A percentile compares a stretch with the other conserved stretches of the same genome.
Evolutionary conservation across 1,284 basidiomycete genomes (phyloP).

Genomic region (Ustilago tritici): DNA sequence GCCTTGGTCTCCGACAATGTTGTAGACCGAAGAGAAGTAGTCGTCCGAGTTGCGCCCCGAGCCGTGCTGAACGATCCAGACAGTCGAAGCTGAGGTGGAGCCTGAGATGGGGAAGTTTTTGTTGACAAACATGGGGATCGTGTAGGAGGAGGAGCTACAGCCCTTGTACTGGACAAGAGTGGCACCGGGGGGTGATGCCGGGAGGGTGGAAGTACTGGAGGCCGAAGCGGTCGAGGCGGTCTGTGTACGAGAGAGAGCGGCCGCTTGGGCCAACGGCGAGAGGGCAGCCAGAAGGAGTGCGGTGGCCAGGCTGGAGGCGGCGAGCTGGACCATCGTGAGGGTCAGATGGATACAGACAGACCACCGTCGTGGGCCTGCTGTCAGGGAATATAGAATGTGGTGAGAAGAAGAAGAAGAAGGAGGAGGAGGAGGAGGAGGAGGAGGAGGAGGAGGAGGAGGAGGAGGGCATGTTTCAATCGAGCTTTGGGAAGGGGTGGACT

Average conservation of each 20-base stretch:
- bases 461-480: not conserved
- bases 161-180: slow-evolving; percentile 35
- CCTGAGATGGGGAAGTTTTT: slow-evolving; percentile 32
- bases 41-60: slow-evolving; percentile 43
- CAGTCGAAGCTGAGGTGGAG: slow-evolving; percentile 20
- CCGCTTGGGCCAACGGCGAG: slow-evolving; percentile 9
- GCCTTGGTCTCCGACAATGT: slow-evolving; percentile 38
- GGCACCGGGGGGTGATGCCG: slow-evolving; percentile 22
- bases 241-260: not conserved
- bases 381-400: too few relatives aligned
- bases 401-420: not conserved
- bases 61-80: slow-evolving; percentile 54
- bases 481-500: not conserved
- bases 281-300: slow-evolving; percentile 18
- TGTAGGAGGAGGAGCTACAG: slow-evolving; percentile 12
- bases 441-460: too few relatives aligned
- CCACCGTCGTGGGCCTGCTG: too few relatives aligned
- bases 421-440: not conserved
- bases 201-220: not conserved
- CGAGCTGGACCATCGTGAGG: slow-evolving; percentile 17
- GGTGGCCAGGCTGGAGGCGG: slow-evolving; percentile 10
- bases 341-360: not conserved
- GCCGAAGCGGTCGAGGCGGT: not conserved
- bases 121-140: slow-evolving; percentile 52
- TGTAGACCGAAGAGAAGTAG: slow-evolving; percentile 45